A percentile compares a stretch with the other conserved stretches of the same genome.
These are phyloP conservation scores for Mycena metata DNA, from an alignment of 768 basidiomycete genomes.

Conservation along the genomic window DNA sequence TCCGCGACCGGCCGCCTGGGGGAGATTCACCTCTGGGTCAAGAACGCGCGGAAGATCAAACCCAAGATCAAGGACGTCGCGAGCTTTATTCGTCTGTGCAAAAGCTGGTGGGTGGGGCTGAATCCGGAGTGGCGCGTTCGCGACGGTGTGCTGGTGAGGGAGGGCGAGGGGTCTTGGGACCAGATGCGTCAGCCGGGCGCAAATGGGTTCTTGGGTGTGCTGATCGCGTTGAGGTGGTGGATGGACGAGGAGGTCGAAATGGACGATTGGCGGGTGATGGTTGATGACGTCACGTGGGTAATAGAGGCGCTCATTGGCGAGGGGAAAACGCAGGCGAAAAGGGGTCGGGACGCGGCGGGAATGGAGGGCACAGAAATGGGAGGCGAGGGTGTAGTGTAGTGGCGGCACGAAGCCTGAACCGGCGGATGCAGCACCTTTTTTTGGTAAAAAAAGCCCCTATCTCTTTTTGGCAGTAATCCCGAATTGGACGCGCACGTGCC, in stretches of 20 bases:
- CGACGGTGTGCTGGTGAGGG: background rate
- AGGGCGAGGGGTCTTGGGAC: background rate
- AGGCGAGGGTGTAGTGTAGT: too few species aligned
- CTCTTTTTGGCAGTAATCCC: background rate
- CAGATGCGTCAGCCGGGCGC: background rate
- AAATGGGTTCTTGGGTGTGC: background rate
- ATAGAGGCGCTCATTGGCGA: background rate
- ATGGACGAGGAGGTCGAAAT: background rate
- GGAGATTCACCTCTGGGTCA: background rate
- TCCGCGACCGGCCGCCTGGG: background rate
- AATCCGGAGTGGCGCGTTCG: background rate
- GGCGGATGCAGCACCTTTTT: too few species aligned
- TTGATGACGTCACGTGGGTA: slow-evolving; percentile 4
- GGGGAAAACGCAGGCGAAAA: too few species aligned
- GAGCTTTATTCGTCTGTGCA: background rate
- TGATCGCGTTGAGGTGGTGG: background rate
- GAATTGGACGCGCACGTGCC: background rate
- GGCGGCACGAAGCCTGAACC: too few species aligned
- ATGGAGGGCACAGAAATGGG: too few species aligned
- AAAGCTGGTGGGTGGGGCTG: background rate
- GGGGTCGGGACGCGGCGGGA: too few species aligned
- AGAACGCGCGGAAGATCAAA: background rate
- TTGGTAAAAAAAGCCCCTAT: background rate
- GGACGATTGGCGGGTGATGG: background rate
- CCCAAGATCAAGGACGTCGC: background rate